Percentiles rank a stretch among this genome's conserved stretches.
These are phyloP conservation scores for Petunia hybrid DNA, from an alignment of 305 asterid species.

Conservation along the genomic window DNA sequence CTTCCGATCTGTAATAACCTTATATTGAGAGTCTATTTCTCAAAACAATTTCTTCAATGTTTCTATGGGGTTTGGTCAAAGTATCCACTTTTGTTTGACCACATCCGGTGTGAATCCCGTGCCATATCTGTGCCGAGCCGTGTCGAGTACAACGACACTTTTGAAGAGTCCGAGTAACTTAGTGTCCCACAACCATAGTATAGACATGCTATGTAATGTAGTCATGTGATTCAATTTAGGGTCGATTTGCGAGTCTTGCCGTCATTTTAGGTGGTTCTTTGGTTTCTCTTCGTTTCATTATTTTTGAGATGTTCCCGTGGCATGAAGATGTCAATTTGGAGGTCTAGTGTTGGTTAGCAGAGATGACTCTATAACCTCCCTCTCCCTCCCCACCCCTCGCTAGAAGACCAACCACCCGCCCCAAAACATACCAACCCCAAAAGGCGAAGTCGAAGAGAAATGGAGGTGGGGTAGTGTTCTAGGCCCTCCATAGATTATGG, in stretches of 20 bases:
- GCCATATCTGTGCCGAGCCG: too few relatives aligned
- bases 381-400: constrained; percentile 15
- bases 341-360: neutral
- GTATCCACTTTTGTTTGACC: too few relatives aligned
- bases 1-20: too few relatives aligned
- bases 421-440: constrained; percentile 22
- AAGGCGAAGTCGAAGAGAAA: constrained; percentile 16
- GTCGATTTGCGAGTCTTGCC: neutral
- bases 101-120: neutral
- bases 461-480: neutral
- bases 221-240: neutral
- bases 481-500: neutral
- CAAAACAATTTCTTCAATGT: too few relatives aligned
- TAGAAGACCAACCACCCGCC: neutral
- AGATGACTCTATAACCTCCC: neutral
- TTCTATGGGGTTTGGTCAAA: too few relatives aligned
- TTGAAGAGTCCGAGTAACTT: too few relatives aligned
- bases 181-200: constrained; percentile 10
- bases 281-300: neutral
- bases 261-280: constrained; percentile 9
- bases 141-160: too few relatives aligned
- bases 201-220: neutral
- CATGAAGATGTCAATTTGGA: constrained; percentile 10
- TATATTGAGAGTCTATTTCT: too few relatives aligned
- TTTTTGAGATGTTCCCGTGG: neutral